These are phyloP conservation scores for Odonthalia washingtoniensis DNA, from an alignment of 31 red algal species.

Conservation along the genomic window DNA sequence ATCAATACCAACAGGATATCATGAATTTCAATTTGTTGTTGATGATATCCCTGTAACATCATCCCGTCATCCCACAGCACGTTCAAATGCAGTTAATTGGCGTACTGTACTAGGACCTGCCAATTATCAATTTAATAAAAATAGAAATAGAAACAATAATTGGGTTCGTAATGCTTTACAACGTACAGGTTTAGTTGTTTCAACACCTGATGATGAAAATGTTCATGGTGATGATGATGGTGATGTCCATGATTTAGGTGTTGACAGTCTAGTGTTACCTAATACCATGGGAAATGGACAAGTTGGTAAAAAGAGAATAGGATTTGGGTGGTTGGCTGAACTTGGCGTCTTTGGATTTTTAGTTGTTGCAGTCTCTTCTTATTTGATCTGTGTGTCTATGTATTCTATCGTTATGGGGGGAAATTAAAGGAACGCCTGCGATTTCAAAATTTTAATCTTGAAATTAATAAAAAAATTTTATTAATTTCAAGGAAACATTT, in stretches of 20 bases:
- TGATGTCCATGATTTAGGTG: not conserved
- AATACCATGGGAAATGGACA: not conserved
- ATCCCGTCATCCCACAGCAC: not conserved
- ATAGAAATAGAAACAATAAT: not conserved
- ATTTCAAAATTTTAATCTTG: no score
- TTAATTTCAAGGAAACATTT: no score
- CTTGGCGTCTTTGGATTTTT: not conserved
- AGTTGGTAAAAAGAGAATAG: not conserved
- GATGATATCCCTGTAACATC: not conserved
- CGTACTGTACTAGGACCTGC: not conserved
- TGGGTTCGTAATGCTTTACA: not conserved
- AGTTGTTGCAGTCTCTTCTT: not conserved
- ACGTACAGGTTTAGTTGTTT: not conserved
- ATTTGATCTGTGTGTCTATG: not conserved
- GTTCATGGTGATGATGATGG: no score
- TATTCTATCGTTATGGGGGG: not conserved
- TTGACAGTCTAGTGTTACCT: not conserved
- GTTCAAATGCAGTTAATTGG: not conserved
- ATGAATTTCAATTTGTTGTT: slow-evolving; percentile 1
- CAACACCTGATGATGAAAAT: not conserved
- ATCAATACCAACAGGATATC: not conserved
- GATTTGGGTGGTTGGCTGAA: not conserved
- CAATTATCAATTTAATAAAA: not conserved
- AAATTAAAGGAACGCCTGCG: no score
- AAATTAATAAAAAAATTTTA: no score